Conservation (phyloP, 352 stramenopile genomes). For the Saprolegnia diclina region DNA sequence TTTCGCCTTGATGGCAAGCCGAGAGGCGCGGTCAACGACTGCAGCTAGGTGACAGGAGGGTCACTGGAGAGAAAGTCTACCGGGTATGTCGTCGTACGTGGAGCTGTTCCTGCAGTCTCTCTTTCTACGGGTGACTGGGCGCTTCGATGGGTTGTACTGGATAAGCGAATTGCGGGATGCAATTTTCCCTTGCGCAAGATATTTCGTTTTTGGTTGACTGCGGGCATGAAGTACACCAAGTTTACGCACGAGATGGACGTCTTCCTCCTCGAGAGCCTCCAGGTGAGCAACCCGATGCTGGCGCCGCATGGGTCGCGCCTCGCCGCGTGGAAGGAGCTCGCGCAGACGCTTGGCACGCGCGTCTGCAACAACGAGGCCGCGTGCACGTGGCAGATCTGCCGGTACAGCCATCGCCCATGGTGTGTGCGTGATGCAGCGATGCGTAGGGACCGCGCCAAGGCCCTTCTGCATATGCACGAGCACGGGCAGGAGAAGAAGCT, state of each 20-base stretch:
- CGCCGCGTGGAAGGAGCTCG: constrained; percentile 74
- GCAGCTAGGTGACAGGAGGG: no score
- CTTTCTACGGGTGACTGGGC: no score
- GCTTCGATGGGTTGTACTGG: background rate
- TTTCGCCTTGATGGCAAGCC: no score
- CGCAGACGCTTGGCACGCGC: constrained; percentile 49
- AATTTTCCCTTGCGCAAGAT: background rate
- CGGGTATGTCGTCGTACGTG: no score
- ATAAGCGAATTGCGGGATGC: background rate
- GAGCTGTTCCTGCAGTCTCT: no score
- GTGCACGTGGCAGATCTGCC: constrained; percentile 81
- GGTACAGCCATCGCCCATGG: constrained; percentile 31
- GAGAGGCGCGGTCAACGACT: no score
- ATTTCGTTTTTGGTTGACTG: background rate
- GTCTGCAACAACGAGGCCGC: constrained; percentile 59
- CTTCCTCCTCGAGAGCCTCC: constrained; percentile 62
- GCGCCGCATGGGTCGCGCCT: constrained; percentile 78
- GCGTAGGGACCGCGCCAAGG: constrained; percentile 59
- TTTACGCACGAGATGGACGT: constrained; percentile 78
- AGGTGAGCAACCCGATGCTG: constrained; percentile 66
- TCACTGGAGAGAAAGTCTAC: no score
- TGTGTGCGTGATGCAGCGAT: background rate
- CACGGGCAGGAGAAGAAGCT: constrained; percentile 79
- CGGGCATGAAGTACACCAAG: constrained; percentile 66
- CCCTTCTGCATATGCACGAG: constrained; percentile 71